Base-by-base conservation (phyloP, 2,329 filamentous ascomycete genomes). In the Aspergillus sp. region DNA sequence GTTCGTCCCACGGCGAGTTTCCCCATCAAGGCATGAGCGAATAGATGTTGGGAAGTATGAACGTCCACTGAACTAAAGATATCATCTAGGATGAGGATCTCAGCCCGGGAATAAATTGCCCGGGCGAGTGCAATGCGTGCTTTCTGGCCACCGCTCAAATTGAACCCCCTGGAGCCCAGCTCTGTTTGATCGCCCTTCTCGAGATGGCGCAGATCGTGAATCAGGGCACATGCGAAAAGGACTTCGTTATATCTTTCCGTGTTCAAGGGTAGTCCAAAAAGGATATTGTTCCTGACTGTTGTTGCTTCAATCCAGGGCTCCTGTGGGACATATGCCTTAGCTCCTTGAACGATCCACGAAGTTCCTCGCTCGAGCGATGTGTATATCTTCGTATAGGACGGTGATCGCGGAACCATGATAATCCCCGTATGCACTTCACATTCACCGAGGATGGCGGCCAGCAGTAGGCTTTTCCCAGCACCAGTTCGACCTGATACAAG, bases 241-340 rank as follows among this genome's bases (percentile, higher is more conserved):
- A 89, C 88, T 57, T 83, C 81, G 1, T 77, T 72, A 64, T 92
- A 92, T 47, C 89, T 80, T 10, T 78, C 73, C 47, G 83, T 73
- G 51, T 89, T 80, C 17, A 78, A 79, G 0, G 87, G 87, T 8
- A 90, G 73, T 0, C 87, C 87, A 54, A 90, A 91, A 0, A 88
- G 67, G 46, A 92, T 87, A 62, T 92, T 93, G 45, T 90, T 84
- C 47, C 80, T 82, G 54, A 93, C 82, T 13, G 83, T 87, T 1
- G 85, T 85, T 59, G 90, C 90, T 64, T 91, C 88, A 38, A 92
- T 87, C 88, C 88, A 92, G 0, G 88, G 88, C 4, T 86, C 88
- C 63, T 90, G 87, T 2, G 85, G 81, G 32, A 90, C 86, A 58
- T 84, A 91, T 0, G 88, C 88, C 40, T 89, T 79, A 3, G 85